Percentiles rank a stretch among this genome's conserved stretches.
These are phyloP conservation scores for Russula brevipes DNA, from an alignment of 768 basidiomycete species.

Conservation along the genomic window DNA sequence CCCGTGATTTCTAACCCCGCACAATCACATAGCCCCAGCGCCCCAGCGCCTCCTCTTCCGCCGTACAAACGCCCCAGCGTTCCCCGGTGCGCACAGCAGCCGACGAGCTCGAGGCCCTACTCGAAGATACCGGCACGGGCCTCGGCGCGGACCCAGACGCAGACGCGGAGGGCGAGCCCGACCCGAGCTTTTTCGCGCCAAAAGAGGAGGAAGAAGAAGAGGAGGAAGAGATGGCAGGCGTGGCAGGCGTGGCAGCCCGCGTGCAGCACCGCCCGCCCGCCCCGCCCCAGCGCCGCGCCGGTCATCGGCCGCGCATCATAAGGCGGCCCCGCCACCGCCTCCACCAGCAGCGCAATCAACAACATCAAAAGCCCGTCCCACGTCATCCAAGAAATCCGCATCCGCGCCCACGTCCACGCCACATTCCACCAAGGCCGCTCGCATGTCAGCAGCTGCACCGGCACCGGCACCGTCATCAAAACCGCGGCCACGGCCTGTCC, in stretches of 20 bases:
- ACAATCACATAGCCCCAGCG: background rate
- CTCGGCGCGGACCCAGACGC: conserved; percentile 27
- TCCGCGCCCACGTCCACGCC: conserved; percentile 23
- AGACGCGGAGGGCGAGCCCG: conserved; percentile 35
- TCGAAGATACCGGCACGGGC: conserved; percentile 20
- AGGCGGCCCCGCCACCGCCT: background rate
- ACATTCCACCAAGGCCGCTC: conserved; percentile 21
- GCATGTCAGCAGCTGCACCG: background rate
- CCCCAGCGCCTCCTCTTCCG: conserved; percentile 3
- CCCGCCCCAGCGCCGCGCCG: background rate
- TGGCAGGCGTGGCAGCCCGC: background rate
- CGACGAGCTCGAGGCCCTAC: conserved; percentile 29
- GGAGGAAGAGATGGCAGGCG: background rate
- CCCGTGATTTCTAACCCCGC: too few species aligned
- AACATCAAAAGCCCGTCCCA: conserved; percentile 6
- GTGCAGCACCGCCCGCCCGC: background rate
- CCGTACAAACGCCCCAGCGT: conserved; percentile 12
- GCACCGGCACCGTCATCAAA: background rate
- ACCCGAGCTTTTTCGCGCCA: conserved; percentile 18
- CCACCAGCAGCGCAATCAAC: background rate
- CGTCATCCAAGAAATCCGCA: conserved; percentile 20
- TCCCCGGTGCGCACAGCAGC: conserved; percentile 17
- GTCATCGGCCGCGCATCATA: conserved; percentile 9
- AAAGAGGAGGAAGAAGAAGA: background rate
- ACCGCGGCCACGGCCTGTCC: conserved; percentile 24